Percentiles rank a stretch among this genome's conserved stretches.
These are phyloP conservation scores for Penicillium dipodomyicola DNA, from an alignment of 495 filamentous ascomycete species.

Conservation along the genomic window DNA sequence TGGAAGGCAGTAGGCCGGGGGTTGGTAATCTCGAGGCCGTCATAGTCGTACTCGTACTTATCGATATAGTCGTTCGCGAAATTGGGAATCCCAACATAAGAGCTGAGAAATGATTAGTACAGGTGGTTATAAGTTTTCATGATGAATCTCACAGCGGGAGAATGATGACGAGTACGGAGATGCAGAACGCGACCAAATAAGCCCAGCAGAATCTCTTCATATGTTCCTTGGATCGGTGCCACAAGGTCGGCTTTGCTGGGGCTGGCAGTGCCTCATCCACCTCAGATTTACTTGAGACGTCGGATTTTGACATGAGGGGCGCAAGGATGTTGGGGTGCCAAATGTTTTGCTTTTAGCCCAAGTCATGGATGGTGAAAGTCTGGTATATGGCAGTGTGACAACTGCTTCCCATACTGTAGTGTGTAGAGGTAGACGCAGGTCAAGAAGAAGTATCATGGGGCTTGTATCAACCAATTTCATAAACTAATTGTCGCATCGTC, in stretches of 20 bases:
- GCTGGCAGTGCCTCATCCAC: conserved; percentile 3
- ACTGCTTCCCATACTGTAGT: not conserved
- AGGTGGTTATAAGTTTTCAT: not conserved
- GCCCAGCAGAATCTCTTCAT: conserved; percentile 37
- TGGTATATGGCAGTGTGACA: not conserved
- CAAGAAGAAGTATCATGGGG: not conserved
- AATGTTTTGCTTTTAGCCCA: not conserved
- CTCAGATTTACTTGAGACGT: conserved; percentile 21
- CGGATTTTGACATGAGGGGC: conserved; percentile 26
- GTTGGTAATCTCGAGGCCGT: conserved; percentile 27
- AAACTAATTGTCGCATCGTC: not conserved
- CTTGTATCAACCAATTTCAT: not conserved
- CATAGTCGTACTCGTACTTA: conserved; percentile 25
- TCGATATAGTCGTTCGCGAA: conserved; percentile 33
- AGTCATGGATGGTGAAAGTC: not conserved
- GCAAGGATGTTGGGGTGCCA: not conserved
- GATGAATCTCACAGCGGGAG: conserved; percentile 26
- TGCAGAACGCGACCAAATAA: conserved; percentile 25
- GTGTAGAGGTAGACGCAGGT: not conserved
- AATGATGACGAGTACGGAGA: conserved; percentile 23
- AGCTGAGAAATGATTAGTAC: conserved; percentile 7
- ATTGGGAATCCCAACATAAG: conserved; percentile 33
- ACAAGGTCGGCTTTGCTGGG: conserved; percentile 20
- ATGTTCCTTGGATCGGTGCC: conserved; percentile 27
- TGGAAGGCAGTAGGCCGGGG: conserved; percentile 26